Base-by-base conservation (phyloP, 2,329 filamentous ascomycete species). In the Hymenoscyphus albidus region DNA sequence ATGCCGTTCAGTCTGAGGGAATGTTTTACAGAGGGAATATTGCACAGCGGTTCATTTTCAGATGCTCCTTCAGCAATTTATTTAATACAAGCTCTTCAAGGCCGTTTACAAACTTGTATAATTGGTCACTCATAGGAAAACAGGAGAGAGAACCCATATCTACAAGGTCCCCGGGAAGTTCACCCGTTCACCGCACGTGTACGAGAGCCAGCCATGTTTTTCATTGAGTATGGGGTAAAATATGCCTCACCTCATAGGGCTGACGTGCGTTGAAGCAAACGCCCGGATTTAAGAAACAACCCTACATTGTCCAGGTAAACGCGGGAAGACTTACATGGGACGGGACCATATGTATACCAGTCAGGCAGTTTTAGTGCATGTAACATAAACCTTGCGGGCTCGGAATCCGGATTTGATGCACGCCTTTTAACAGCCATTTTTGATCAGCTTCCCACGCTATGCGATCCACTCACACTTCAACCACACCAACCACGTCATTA, bases 341-440 rank as follows among this genome's bases (percentile, higher is more conserved):
- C 35, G 9, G 35, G 35, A 35, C 3, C 5, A 35, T n/a, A 27
- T 54, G 13, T 12, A 27, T 54, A 22, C 2, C 18, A 9, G 18
- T 22, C 9, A 54, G 18, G 18, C 22, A 51, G 48, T 22, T 54
- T 4, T 18, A 54, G 22, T 22, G 13, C 4, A 27, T 54, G 48
- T 22, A 54, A 54, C 48, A 54, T 54, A 54, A 27, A 54, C 48
- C n/a, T 54, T 54, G 48, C 48, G 22, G 48, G 13, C 22, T 54
- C 48, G 48, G 35, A 35, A 35, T 10, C 9, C 35, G 35, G 35
- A 35, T 35, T 2, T 6, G 48, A 27, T 27, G 48, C 18, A 27
- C 48, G 18, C 7, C 13, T 27, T 54, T 54, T 22, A 22, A 54
- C 48, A 54, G 48, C 48, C 48, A 4, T 54, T 54, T 54, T 54